Base-by-base conservation (phyloP, 306 rosid genomes). In the Geum urbanum region DNA sequence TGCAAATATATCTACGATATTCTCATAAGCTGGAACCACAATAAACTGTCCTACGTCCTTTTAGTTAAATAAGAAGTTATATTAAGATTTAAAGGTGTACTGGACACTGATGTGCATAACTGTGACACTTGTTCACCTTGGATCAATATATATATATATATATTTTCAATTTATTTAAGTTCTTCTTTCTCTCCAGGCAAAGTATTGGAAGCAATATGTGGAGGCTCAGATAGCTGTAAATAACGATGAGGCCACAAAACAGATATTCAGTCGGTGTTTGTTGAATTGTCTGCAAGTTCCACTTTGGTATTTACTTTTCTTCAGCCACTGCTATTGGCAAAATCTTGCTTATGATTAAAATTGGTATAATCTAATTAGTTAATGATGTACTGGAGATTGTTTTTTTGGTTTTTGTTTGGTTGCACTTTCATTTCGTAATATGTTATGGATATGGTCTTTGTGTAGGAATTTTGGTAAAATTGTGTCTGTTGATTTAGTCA, bases 191-290 rank as follows among this genome's bases (percentile, higher is more conserved):
- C 43, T 71, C 15, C 83, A 92, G 98, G 97, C 94, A 73, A 94
- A 88, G 77, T 94, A 82, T 84, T 94, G 98, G 98, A 94, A 85
- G 85, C 98, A 94, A 49, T 94, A 94, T 81, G 98, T 87, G 76
- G 97, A 94, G 90, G 96, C 94, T 22, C 77, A 94, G 66, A 85
- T 90, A 92, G 87, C 86, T 78, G 86, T 78, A n/a, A 94, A 88
- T 80, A 90, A 90, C 57, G 97, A 94, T 19, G 98, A 94, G 66
- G 97, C 97, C 24, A 74, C 80, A 59, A 94, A 86, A 73, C 98
- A 90, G 82, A 90, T 94, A 61, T 94, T 94, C 72, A 94, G 98
- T 77, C 90, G 97, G 27, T 90, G 98, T 69, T 84, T 94, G 79
- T 78, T 94, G 76, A 87, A 78, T 76, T 94, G 97, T 74, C 88